Base-by-base conservation (phyloP, 2,329 filamentous ascomycete genomes). In the Fusarium palustre region DNA sequence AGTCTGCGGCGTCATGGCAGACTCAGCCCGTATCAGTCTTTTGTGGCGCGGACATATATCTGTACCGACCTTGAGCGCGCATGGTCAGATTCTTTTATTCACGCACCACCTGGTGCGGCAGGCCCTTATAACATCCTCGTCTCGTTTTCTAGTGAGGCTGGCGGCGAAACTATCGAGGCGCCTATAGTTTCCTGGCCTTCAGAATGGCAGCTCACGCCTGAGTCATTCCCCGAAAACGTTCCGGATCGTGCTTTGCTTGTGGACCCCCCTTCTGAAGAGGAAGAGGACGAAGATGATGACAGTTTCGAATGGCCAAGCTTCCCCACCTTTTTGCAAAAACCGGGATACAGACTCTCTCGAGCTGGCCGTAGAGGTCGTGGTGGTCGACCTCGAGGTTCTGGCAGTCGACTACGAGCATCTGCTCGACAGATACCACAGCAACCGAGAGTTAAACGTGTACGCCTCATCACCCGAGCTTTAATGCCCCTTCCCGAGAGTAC, bases 21-120 rank as follows among this genome's bases (percentile, higher is more conserved):
- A 11, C 42, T 60, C n/a, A 60, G 53, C 31, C 56, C 56, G 11
- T 56, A 76, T 46, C 55, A 67, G 22, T 60, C 55, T 7, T 78
- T 80, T 31, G 36, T 68, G 25, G 59, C 68, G 39, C 72, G 64
- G n/a, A 18, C 85, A 39, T 77, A 80, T 31, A 79, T 78, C 11
- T 84, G 83, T 50, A 76, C 80, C 33, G 77, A 77, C 20, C 83
- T 85, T 80, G 86, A 88, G 68, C 74, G 81, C 52, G 82, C 82
- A 25, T 76, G 76, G 72, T 57, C 60, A 2, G 60, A 74, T 15
- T 70, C 62, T 5, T 79, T 79, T 45, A 58, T 71, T 16, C 67
- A 65, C 11, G 69, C 71, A 11, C 59, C 55, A 5, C 59, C 59
- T 3, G 64, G 64, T 8, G 73, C 65, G 38, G 76, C 77, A 7